Percentiles rank a stretch among this genome's conserved stretches.
These are phyloP conservation scores for Gaeumannomyces tritici DNA, from an alignment of 2,329 filamentous ascomycete species.

Conservation along the genomic window DNA sequence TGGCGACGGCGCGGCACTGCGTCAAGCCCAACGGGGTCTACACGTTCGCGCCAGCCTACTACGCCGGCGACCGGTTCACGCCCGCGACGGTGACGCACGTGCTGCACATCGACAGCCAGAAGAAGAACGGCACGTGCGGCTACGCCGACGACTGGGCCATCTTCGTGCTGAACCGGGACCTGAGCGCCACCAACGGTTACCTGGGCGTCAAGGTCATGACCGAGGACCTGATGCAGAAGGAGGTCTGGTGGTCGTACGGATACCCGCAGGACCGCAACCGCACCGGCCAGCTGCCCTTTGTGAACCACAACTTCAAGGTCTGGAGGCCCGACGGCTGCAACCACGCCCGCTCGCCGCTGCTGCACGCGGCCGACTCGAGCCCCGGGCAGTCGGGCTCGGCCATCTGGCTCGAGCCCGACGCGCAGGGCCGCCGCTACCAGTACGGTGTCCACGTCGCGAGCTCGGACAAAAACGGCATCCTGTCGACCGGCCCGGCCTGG, in stretches of 20 bases:
- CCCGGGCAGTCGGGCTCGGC: constrained; percentile 1
- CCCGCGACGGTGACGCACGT: background rate
- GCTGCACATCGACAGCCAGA: background rate
- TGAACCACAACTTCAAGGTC: background rate
- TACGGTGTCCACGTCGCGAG: background rate
- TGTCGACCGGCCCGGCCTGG: background rate
- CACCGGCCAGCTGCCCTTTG: constrained; percentile 1
- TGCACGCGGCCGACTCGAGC: background rate
- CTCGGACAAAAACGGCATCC: background rate
- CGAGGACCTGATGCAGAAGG: background rate
- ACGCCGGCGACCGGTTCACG: background rate
- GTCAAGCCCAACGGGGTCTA: background rate
- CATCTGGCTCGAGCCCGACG: background rate
- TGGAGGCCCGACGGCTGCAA: background rate
- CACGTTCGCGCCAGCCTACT: constrained; percentile 1
- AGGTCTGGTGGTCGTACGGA: background rate
- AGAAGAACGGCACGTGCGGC: background rate
- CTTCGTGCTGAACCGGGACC: background rate
- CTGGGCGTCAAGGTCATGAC: background rate
- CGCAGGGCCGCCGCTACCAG: background rate
- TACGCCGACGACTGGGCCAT: constrained; percentile 2
- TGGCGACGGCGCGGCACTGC: constrained; percentile 2
- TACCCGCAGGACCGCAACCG: constrained; percentile 1
- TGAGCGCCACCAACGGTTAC: constrained; percentile 1
- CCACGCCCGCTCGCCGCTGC: background rate